These are phyloP conservation scores for Diaporthe destruens DNA, from an alignment of 2,329 filamentous ascomycete genomes.

Conservation along the genomic window DNA sequence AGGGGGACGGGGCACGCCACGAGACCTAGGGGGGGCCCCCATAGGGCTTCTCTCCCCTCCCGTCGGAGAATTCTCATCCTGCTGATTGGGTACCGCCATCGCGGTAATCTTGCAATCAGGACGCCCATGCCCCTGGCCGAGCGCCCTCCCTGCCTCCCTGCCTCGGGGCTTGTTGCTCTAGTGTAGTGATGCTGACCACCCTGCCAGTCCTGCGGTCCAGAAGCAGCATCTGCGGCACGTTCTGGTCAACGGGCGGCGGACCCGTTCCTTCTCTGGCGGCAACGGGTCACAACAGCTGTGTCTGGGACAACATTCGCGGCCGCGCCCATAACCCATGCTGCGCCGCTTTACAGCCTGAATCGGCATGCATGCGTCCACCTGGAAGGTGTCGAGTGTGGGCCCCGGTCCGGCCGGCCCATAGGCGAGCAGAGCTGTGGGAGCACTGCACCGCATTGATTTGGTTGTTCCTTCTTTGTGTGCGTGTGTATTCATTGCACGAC, in stretches of 20 bases:
- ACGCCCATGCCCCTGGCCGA: slow-evolving; percentile 6
- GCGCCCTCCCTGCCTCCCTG: not conserved
- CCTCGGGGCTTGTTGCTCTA: slow-evolving; percentile 13
- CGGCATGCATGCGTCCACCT: not conserved
- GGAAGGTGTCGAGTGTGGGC: not conserved
- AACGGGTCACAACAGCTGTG: not conserved
- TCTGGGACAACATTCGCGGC: not conserved
- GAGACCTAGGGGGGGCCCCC: not conserved
- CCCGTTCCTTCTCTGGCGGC: not conserved
- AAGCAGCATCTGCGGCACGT: not conserved
- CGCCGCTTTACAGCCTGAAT: slow-evolving; percentile 22
- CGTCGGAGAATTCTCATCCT: slow-evolving; percentile 1
- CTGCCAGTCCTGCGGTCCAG: too few species aligned
- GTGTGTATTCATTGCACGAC: not conserved
- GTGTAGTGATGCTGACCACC: slow-evolving; percentile 3
- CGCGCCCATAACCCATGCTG: not conserved
- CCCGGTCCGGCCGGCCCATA: slow-evolving; percentile 9
- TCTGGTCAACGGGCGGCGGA: not conserved
- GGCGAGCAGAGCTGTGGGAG: not conserved
- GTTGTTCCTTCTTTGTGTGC: slow-evolving; percentile 2
- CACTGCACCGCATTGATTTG: not conserved
- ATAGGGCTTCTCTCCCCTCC: slow-evolving; percentile 3
- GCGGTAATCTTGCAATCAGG: slow-evolving; percentile 11
- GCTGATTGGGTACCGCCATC: slow-evolving; percentile 32
- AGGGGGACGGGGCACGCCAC: not conserved